phyloP scores from a whole-genome alignment of 139 green algal genomes.

The Helicosporidium sp. region DNA sequence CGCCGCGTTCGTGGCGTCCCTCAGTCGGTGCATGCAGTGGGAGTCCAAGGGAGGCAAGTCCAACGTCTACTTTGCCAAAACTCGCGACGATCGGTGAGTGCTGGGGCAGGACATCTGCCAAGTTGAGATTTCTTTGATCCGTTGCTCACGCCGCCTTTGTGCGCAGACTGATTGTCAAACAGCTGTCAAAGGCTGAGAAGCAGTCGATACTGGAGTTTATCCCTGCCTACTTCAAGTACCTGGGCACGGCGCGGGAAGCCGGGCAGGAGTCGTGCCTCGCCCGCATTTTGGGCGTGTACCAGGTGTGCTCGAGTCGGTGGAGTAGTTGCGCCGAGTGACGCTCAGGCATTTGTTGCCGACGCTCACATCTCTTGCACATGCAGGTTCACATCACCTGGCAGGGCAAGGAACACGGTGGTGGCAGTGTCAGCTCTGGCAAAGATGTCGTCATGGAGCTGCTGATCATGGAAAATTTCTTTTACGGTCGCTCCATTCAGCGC shows the following conservation, averaged over 20 bases:
- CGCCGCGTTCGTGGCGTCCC: constrained; percentile 47
- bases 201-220: constrained; percentile 70
- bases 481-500: constrained; percentile 33
- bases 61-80: constrained; percentile 85
- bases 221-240: constrained; percentile 70
- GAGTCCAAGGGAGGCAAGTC: constrained; percentile 63
- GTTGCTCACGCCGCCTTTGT: too few relatives aligned
- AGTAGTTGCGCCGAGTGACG: too few relatives aligned
- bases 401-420: too few relatives aligned
- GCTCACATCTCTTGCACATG: too few relatives aligned
- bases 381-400: too few relatives aligned
- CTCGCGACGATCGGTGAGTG: constrained; percentile 49
- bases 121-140: too few relatives aligned
- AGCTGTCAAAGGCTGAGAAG: constrained; percentile 32
- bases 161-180: constrained; percentile 54
- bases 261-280: constrained; percentile 53
- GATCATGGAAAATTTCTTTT: constrained; percentile 90
- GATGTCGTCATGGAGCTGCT: constrained; percentile 64
- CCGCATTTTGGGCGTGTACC: constrained; percentile 83
- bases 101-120: too few relatives aligned
- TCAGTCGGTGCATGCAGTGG: constrained; percentile 62
- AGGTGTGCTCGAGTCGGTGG: constrained; percentile 30
- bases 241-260: constrained; percentile 18
- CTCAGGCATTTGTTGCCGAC: too few relatives aligned
- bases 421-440: too few relatives aligned